Evolutionary conservation across 2,329 filamentous ascomycete species (phyloP), one percentile per base, ranked within the genome.

Genomic region (Fusarium brevicatenulatum): DNA sequence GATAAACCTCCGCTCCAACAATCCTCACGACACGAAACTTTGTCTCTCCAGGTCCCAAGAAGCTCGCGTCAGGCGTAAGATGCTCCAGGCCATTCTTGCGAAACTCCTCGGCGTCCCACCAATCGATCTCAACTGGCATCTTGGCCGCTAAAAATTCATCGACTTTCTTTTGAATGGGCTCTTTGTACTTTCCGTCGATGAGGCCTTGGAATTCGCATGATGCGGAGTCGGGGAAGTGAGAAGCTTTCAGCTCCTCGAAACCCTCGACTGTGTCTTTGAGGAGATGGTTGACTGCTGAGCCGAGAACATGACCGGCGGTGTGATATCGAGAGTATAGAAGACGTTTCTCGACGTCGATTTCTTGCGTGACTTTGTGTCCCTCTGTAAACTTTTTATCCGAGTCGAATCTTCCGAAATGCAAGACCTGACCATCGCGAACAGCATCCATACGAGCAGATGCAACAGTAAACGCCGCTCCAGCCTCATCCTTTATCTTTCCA

Each of bases 221-320:
- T 3, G 92, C 91, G 0, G 88, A 86, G 72, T 90, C 90, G 0
- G 92, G 92, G 73, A 90, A 91, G 78, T 95, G 92, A 8, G 87
- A 90, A 1, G 92, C 92, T 80, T 94, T 95, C 18, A 90, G 82
- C 77, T 94, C 92, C 64, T 89, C 87, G 66, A 92, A 90, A 28
- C 82, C 83, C 1, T 81, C 81, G 18, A 91, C 79, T 58, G 89
- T 79, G 4, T 84, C 80, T 68, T 87, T 85, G 4, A 89, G 80
- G 0, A 92, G 84, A 58, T 86, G 83, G 4, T 89, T 85, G n/a
- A 93, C 89, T 0, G 92, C 92, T 1, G 89, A 82, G 6, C 92
- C 91, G 2, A 94, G 86, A 7, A 94, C 88, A 74, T 95, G 92
- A 39, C 92, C 92, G 0, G 91, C 92, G 0, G 92, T 94, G 80